Percentiles rank a stretch among this genome's conserved stretches.
Evolutionary conservation across 1,139 yeast species (phyloP).

Genomic region (Pichia sp.): DNA sequence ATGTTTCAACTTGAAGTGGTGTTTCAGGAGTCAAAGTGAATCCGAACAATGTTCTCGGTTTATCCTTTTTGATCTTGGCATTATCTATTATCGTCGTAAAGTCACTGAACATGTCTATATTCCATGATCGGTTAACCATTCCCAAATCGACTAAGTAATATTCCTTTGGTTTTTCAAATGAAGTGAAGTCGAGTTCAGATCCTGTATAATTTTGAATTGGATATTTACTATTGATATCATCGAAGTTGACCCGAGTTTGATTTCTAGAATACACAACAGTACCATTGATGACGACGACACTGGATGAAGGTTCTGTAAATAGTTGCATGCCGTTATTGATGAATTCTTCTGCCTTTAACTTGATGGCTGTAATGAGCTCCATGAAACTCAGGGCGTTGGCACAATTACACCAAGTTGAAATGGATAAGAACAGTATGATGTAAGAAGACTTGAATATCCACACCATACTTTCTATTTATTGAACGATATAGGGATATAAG

Average conservation of each 20-base stretch:
- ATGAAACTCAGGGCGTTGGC: background rate
- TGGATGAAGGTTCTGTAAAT: too few relatives aligned
- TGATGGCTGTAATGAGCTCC: background rate
- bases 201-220: background rate
- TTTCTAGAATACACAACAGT: background rate
- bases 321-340: too few relatives aligned
- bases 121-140: conserved; percentile 19
- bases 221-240: background rate
- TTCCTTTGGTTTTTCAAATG: background rate
- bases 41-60: conserved; percentile 19
- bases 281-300: background rate
- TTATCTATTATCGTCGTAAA: conserved; percentile 24
- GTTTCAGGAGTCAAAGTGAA: conserved; percentile 14
- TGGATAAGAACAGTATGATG: too few relatives aligned
- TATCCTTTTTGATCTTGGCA: conserved; percentile 4
- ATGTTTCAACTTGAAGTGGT: conserved; percentile 40
- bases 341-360: background rate
- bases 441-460: too few relatives aligned
- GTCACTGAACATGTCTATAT: conserved; percentile 17
- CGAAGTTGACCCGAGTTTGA: background rate
- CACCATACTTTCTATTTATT: too few relatives aligned
- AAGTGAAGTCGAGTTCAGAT: background rate
- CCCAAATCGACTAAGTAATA: conserved; percentile 17
- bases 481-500: too few relatives aligned
- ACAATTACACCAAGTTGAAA: too few relatives aligned